A percentile compares a stretch with the other conserved stretches of the same genome.
Evolutionary conservation across 768 basidiomycete species (phyloP).

Genomic region (Podaxis pistillaris): DNA sequence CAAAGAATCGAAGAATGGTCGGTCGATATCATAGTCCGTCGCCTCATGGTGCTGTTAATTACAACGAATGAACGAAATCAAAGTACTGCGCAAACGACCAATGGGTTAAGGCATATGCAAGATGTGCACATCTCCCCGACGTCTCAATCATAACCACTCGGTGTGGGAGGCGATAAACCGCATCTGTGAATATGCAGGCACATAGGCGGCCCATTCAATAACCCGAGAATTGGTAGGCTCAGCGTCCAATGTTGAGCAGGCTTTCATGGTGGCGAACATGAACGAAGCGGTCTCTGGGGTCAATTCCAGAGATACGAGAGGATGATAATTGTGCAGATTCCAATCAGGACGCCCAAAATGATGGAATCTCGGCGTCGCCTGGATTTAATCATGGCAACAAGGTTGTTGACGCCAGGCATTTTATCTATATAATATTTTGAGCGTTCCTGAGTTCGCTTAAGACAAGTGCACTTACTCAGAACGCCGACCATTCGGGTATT

Average conservation of each 20-base stretch:
- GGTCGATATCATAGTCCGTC: conserved; percentile 4
- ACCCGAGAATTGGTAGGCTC: background rate
- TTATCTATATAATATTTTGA: conserved; percentile 52
- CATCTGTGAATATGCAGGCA: too few relatives aligned
- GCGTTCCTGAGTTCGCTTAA: background rate
- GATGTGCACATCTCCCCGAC: background rate
- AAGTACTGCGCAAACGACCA: background rate
- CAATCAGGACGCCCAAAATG: conserved; percentile 86
- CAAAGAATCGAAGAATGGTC: conserved; percentile 17
- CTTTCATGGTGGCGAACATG: background rate
- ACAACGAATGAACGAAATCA: background rate
- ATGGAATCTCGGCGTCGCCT: conserved; percentile 87
- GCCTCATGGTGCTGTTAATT: background rate
- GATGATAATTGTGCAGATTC: conserved; percentile 68
- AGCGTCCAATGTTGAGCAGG: background rate
- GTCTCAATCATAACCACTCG: background rate
- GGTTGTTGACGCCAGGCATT: conserved; percentile 92
- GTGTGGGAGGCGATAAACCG: too few relatives aligned
- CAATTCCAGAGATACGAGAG: conserved; percentile 48
- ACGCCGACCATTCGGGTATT: conserved; percentile 84
- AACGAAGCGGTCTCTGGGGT: background rate
- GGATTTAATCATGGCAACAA: conserved; percentile 90
- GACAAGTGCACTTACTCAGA: conserved; percentile 54
- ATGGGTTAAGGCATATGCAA: background rate
- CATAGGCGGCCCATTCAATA: too few relatives aligned